Evolutionary conservation across 176 grass and related monocot genomes (phyloP), one percentile per base, ranked within the genome.

Genomic region (barley (Hordeum vulgare)): DNA sequence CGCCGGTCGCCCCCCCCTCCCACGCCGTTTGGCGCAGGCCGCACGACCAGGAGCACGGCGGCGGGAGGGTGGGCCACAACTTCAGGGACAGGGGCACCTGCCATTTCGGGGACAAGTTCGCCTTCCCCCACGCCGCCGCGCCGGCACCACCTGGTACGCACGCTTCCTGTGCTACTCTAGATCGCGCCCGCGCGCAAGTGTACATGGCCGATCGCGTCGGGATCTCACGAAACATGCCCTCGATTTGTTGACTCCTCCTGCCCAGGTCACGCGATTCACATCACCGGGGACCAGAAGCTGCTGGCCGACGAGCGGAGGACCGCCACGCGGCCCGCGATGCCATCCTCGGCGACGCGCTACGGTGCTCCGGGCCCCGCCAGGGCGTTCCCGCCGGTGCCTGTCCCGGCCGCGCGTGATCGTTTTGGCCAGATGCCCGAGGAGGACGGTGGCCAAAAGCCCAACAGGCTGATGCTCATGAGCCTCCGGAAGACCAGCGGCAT

Each of bases 11-110:
- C 14, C 70, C 40, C 0, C 70, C 8, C 7, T 3, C 40, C 23
- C 6, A 14, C 40, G 11, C 40, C 36, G 47, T 51, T 51, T 51
- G 47, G 47, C 47, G 47, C 47, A 51, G 47, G 71, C 10, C 26
- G 11, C 34, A 1, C 12, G 47, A 51, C 47, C 47, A 51, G 47
- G 47, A 51, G 47, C 47, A 51, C 47, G 47, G 47, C 47, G 47
- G 47, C 47, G 47, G 47, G 29, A 81, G 42, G 89, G 78, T 79
- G 14, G 91, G 83, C 81, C 84, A 70, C 71, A 23, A 62, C 25
- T 85, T 83, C 78, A 86, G 78, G 79, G 85, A 80, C 63, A 84
- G 1, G 76, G 85, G 81, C 58, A 49, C 7, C 25, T 93, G 88
- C 85, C 40, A 61, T 37, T 90, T 33, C 21, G 88, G 88, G 24